These are phyloP conservation scores for Penstemon eatonii DNA, from an alignment of 257 asterid species.

Conservation along the genomic window DNA sequence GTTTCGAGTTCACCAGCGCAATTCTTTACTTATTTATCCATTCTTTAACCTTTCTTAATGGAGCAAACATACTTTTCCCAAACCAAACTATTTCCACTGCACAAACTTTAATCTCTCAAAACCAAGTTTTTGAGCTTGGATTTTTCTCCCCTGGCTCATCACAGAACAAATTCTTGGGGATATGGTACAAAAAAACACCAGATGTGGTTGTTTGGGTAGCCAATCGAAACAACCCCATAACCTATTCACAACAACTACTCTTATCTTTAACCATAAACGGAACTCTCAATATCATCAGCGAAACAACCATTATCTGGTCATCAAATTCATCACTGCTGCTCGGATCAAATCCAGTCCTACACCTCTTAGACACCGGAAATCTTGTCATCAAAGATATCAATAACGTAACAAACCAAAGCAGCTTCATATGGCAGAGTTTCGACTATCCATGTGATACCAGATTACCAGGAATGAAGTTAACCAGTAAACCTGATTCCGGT, in stretches of 20 bases:
- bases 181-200: constrained; percentile 35
- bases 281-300: constrained; percentile 1
- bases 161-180: constrained; percentile 22
- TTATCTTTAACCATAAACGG: constrained; percentile 19
- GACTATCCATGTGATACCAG: constrained; percentile 36
- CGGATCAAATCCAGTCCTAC: constrained; percentile 22
- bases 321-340: neutral
- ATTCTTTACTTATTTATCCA: constrained; percentile 11
- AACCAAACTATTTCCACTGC: constrained; percentile 17
- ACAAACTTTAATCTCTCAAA: constrained; percentile 30
- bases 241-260: neutral
- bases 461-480: constrained; percentile 31
- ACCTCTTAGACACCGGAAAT: constrained; percentile 34
- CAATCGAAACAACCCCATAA: constrained; percentile 29
- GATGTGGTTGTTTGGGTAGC: constrained; percentile 37
- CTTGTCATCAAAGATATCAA: constrained; percentile 17
- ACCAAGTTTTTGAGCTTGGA: constrained; percentile 33
- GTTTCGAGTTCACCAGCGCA: neutral
- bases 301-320: constrained; percentile 29
- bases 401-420: too few relatives aligned
- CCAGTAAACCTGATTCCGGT: constrained; percentile 11
- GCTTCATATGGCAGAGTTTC: constrained; percentile 41
- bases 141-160: constrained; percentile 37
- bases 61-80: constrained; percentile 27
- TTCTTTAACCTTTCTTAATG: constrained; percentile 9